phyloP scores from a whole-genome alignment of 345 rosid species.

The Populus euphratica region DNA sequence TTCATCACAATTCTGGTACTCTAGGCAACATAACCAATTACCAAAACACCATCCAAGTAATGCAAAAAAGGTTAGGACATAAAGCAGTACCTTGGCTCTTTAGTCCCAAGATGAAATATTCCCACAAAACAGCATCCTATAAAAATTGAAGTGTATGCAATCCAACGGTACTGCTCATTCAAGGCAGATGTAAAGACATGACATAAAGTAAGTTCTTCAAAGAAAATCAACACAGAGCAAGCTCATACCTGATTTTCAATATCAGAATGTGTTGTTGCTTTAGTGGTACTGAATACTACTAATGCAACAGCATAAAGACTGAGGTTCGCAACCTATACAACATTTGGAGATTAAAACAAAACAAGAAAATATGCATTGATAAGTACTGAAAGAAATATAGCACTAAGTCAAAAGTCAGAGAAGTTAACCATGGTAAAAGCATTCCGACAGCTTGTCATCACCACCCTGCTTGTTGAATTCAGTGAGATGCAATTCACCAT shows the following conservation, averaged over 20 bases:
- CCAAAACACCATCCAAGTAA: neutral
- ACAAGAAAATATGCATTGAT: neutral
- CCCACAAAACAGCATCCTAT: constrained; percentile 82
- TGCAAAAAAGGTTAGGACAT: neutral
- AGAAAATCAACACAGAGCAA: neutral
- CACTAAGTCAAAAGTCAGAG: neutral
- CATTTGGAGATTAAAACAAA: neutral
- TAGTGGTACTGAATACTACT: constrained; percentile 50
- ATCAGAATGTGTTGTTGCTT: constrained; percentile 49
- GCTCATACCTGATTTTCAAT: constrained; percentile 68
- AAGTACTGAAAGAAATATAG: neutral
- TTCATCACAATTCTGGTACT: neutral
- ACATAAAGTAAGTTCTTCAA: constrained; percentile 2
- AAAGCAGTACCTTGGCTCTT: constrained; percentile 72
- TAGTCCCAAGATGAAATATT: constrained; percentile 70
- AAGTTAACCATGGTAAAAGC: constrained; percentile 85
- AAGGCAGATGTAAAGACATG: constrained; percentile 19
- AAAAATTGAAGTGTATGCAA: constrained; percentile 73
- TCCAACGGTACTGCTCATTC: constrained; percentile 77
- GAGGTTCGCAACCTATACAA: constrained; percentile 77
- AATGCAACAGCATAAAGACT: constrained; percentile 79
- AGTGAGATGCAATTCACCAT: constrained; percentile 87
- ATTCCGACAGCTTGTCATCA: constrained; percentile 83
- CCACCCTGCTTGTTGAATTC: constrained; percentile 86
- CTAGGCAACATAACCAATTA: neutral